Conservation (phyloP, 441 rosid genomes). For the Hypseocharis bilobata region DNA sequence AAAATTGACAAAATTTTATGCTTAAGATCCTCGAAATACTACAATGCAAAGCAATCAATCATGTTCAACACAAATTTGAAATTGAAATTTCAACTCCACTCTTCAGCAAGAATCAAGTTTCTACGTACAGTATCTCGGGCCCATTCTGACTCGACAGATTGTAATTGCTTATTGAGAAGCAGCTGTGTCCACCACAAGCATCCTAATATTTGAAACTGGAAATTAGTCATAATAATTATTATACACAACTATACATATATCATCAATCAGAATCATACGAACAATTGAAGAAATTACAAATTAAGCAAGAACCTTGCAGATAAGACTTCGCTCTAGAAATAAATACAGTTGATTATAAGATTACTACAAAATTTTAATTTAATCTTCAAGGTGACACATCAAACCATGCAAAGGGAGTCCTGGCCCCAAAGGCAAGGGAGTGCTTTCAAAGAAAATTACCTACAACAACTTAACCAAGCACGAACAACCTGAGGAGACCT, state of each 20-base stretch:
- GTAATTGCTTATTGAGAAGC: conserved; percentile 57
- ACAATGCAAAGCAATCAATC: background rate
- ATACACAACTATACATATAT: background rate
- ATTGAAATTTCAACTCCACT: conserved; percentile 1
- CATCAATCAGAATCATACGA: background rate
- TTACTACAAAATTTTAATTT: background rate
- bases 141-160: conserved; percentile 29
- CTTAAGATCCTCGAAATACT: background rate
- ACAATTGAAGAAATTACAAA: background rate
- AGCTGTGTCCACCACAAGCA: conserved; percentile 63
- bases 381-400: background rate
- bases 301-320: background rate
- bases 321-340: background rate
- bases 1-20: background rate
- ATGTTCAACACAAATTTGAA: background rate
- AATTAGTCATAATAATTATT: conserved; percentile 17
- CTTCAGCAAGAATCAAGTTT: conserved; percentile 15
- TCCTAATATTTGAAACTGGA: conserved; percentile 42
- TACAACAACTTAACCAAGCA: background rate
- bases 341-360: background rate
- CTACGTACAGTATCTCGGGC: conserved; percentile 66
- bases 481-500: background rate
- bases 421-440: background rate
- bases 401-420: too few species aligned
- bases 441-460: background rate